These are phyloP conservation scores for Kluyveromyces aestuarii DNA, from an alignment of 805 yeast species.

Conservation along the genomic window DNA sequence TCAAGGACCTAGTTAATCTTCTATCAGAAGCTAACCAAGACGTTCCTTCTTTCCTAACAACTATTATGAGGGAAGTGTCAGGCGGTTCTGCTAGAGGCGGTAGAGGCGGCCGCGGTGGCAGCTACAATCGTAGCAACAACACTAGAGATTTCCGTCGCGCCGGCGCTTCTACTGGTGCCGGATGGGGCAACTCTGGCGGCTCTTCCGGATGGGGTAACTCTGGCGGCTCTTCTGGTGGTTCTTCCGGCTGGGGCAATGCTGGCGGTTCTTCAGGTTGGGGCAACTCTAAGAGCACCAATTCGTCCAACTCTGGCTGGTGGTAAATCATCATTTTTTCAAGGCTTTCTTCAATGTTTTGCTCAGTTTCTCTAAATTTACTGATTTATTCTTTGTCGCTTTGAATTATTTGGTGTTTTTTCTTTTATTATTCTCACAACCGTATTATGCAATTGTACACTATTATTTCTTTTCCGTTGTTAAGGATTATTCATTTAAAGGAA, in stretches of 20 bases:
- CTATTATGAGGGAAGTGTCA: conserved; percentile 68
- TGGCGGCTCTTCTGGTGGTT: conserved; percentile 17
- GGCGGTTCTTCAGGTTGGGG: conserved; percentile 2
- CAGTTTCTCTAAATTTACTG: conserved; percentile 3
- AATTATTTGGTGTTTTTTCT: conserved; percentile 7
- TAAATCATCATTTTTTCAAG: conserved; percentile 5
- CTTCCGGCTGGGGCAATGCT: conserved; percentile 26
- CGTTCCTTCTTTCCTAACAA: conserved; percentile 79
- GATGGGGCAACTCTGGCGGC: conserved; percentile 10
- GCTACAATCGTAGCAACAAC: conserved; percentile 19
- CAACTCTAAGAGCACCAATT: not conserved
- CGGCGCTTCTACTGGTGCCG: conserved; percentile 15
- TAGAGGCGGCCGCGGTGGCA: conserved; percentile 8
- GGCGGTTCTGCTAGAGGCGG: conserved; percentile 31
- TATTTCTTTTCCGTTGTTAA: not conserved
- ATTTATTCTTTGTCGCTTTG: conserved; percentile 6
- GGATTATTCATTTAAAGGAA: not conserved
- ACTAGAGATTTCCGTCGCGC: conserved; percentile 29
- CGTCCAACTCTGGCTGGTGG: conserved; percentile 20
- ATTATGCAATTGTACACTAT: conserved; percentile 22
- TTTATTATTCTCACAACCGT: conserved; percentile 8
- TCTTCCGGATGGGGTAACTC: conserved; percentile 1
- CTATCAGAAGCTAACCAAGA: conserved; percentile 96
- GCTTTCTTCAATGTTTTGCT: not conserved
- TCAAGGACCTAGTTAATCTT: conserved; percentile 77